phyloP scores from a whole-genome alignment of 73 alveolate genomes.

The Paramecium sexaurelia region DNA sequence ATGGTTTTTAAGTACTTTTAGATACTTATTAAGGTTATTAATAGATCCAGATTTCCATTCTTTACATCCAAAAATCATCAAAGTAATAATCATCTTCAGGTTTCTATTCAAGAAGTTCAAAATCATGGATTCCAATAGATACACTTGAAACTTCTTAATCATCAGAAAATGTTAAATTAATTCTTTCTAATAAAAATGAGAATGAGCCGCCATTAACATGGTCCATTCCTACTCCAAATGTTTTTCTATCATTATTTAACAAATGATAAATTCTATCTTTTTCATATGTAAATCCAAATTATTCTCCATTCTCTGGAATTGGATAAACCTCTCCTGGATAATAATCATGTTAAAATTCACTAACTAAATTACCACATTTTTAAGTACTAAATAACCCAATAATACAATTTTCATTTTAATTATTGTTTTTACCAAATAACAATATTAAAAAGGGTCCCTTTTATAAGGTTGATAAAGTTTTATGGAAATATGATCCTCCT shows the following conservation, averaged over 20 bases:
- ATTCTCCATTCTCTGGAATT: slow-evolving; percentile 45
- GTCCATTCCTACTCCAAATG: slow-evolving; percentile 56
- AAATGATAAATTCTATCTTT: slow-evolving; percentile 33
- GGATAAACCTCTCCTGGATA: slow-evolving; percentile 55
- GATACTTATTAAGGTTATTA: neutral
- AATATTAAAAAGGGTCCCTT: slow-evolving; percentile 40
- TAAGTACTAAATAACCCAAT: slow-evolving; percentile 48
- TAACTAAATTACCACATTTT: slow-evolving; percentile 10
- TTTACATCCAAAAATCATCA: slow-evolving; percentile 57
- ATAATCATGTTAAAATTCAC: slow-evolving; percentile 36
- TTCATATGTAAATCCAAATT: slow-evolving; percentile 43
- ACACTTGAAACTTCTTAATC: neutral
- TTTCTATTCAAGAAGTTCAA: slow-evolving; percentile 27
- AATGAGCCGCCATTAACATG: slow-evolving; percentile 27
- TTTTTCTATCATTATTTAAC: slow-evolving; percentile 4
- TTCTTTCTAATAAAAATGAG: slow-evolving; percentile 52
- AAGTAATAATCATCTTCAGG: slow-evolving; percentile 56
- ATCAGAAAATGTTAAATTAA: slow-evolving; percentile 34
- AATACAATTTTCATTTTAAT: slow-evolving; percentile 1
- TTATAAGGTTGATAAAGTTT: neutral
- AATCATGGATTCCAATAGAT: slow-evolving; percentile 41
- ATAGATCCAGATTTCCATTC: slow-evolving; percentile 45
- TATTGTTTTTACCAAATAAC: neutral
- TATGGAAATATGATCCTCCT: neutral
- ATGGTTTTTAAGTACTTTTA: neutral